Conservation (phyloP, 805 yeast genomes). For the Cyberlindnera galapagoensis region DNA sequence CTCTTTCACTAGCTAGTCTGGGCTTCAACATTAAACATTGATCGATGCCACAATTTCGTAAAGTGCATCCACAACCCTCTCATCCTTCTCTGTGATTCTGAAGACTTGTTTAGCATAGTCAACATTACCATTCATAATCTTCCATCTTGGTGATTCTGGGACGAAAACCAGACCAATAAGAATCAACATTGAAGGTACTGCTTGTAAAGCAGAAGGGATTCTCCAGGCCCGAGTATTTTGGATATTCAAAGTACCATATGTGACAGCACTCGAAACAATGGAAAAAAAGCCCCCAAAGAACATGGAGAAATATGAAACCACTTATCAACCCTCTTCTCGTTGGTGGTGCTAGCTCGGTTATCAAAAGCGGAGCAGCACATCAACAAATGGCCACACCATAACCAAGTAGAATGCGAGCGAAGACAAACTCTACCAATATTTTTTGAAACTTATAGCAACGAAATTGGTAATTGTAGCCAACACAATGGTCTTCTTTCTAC, state of each 20-base stretch:
- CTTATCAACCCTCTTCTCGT: slow-evolving; percentile 5
- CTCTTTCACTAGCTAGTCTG: slow-evolving; percentile 6
- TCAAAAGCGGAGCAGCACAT: slow-evolving; percentile 7
- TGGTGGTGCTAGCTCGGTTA: slow-evolving; percentile 9
- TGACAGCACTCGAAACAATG: slow-evolving; percentile 24
- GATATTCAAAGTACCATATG: slow-evolving; percentile 24
- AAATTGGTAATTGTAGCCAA: slow-evolving; percentile 2
- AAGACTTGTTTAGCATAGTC: slow-evolving; percentile 11
- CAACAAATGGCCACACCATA: slow-evolving; percentile 6
- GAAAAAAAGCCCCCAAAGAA: slow-evolving; percentile 27
- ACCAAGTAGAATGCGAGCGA: slow-evolving; percentile 9
- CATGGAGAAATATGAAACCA: slow-evolving; percentile 25
- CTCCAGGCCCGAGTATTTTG: slow-evolving; percentile 27
- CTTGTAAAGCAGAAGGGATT: slow-evolving; percentile 21
- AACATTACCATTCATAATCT: slow-evolving; percentile 4
- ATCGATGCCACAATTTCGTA: slow-evolving; percentile 1
- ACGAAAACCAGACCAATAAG: slow-evolving; percentile 14
- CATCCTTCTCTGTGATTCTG: slow-evolving; percentile 5
- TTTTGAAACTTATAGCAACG: slow-evolving; percentile 8
- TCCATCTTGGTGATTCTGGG: slow-evolving; percentile 13
- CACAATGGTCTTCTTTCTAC: slow-evolving; percentile 10
- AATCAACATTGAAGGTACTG: slow-evolving; percentile 18
- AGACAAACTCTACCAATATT: slow-evolving; percentile 12
- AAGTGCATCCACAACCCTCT: slow-evolving; percentile 2
- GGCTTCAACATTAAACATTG: slow-evolving; percentile 2